Percentiles rank a stretch among this genome's conserved stretches.
These are phyloP conservation scores for Prunus mongolica DNA, from an alignment of 306 rosid genomes.

Conservation along the genomic window DNA sequence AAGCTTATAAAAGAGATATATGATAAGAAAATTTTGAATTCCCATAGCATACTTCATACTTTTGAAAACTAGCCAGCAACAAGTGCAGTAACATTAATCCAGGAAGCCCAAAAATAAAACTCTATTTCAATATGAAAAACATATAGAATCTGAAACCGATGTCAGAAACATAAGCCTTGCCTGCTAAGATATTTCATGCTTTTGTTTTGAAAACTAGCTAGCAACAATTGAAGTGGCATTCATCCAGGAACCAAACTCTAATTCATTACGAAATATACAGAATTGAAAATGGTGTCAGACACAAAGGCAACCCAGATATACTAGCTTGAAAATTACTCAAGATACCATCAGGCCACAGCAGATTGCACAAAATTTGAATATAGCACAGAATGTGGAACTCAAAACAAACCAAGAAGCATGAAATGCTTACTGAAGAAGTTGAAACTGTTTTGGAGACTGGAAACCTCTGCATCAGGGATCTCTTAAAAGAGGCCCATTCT, in stretches of 20 bases:
- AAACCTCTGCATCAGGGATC: constrained; percentile 77
- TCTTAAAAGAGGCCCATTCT: constrained; percentile 85
- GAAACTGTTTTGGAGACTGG: constrained; percentile 78
- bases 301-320: neutral
- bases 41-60: neutral
- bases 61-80: neutral
- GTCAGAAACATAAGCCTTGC: neutral
- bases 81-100: constrained; percentile 7
- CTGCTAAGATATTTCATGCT: neutral
- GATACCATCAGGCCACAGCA: constrained; percentile 1
- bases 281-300: constrained; percentile 14
- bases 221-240: constrained; percentile 5
- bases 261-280: neutral
- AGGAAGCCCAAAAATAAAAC: neutral
- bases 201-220: neutral
- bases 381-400: neutral
- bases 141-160: constrained; percentile 17
- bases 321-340: constrained; percentile 10
- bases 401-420: constrained; percentile 3
- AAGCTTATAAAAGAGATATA: neutral
- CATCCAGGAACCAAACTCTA: neutral
- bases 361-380: constrained; percentile 7
- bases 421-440: constrained; percentile 61
- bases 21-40: neutral
- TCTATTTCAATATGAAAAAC: neutral